Conservation (phyloP, 176 grass and related monocot species). For the Cocos nucifera region DNA sequence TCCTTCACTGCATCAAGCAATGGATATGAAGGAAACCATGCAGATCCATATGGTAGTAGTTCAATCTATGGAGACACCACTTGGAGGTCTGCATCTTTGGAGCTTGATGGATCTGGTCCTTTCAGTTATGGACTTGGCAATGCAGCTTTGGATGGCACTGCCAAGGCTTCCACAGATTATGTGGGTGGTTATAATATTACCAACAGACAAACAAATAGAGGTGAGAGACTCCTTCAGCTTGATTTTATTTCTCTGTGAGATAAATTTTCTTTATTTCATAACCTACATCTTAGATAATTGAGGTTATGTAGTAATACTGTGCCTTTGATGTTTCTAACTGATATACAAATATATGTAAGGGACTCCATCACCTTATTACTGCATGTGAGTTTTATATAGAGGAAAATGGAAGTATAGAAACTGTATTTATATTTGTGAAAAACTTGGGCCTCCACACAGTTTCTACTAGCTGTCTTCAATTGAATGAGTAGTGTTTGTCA, state of each 20-base stretch:
- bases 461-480: no score
- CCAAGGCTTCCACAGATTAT: conserved; percentile 36
- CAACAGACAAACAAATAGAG: conserved; percentile 38
- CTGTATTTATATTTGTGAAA: neutral
- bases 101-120: conserved; percentile 47
- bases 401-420: neutral
- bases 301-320: neutral
- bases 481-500: no score
- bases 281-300: no score
- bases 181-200: conserved; percentile 54
- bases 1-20: conserved; percentile 44
- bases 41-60: conserved; percentile 35
- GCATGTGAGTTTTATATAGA: neutral
- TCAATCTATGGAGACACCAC: conserved; percentile 64
- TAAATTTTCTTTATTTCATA: no score
- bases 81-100: conserved; percentile 53
- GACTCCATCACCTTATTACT: conserved; percentile 23
- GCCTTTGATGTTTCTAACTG: conserved; percentile 56
- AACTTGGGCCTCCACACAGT: neutral
- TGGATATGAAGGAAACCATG: conserved; percentile 42
- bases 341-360: conserved; percentile 64
- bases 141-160: conserved; percentile 39
- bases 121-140: conserved; percentile 61
- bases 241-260: no score
- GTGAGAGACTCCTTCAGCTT: no score